Conservation (phyloP, 805 yeast genomes). For the Kazachstania taianensis region DNA sequence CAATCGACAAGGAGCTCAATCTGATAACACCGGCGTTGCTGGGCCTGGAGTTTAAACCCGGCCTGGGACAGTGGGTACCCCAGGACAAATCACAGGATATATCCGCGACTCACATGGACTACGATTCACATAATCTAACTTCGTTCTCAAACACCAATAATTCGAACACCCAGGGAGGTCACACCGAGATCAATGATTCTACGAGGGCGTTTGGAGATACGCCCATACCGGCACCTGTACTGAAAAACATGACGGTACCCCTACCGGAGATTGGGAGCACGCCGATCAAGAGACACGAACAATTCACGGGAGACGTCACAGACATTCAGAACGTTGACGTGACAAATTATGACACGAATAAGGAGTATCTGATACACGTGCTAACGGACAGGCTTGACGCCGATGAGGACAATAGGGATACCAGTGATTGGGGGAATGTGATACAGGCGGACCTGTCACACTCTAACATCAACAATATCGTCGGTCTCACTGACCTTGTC, state of each 20-base stretch:
- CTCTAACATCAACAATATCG: conserved; percentile 9
- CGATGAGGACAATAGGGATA: neutral
- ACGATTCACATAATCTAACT: too few species aligned
- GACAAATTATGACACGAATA: conserved; percentile 7
- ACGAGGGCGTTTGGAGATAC: neutral
- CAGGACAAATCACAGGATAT: conserved; percentile 7
- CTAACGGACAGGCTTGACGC: conserved; percentile 15
- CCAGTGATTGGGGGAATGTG: conserved; percentile 10
- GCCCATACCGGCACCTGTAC: neutral
- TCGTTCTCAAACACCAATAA: too few species aligned
- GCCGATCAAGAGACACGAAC: neutral
- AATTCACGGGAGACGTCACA: conserved; percentile 9
- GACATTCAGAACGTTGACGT: neutral
- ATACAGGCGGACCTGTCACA: conserved; percentile 8
- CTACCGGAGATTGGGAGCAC: neutral
- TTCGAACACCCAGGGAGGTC: too few species aligned
- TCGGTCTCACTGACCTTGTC: conserved; percentile 17
- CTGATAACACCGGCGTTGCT: conserved; percentile 9
- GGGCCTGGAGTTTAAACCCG: conserved; percentile 8
- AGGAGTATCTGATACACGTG: conserved; percentile 16
- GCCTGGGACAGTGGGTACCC: conserved; percentile 9
- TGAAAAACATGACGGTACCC: neutral
- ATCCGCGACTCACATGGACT: conserved; percentile 6
- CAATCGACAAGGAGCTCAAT: conserved; percentile 3
- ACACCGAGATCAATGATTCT: too few species aligned